Conservation (phyloP, 2,329 filamentous ascomycete genomes). For the Neurospora sp. region DNA sequence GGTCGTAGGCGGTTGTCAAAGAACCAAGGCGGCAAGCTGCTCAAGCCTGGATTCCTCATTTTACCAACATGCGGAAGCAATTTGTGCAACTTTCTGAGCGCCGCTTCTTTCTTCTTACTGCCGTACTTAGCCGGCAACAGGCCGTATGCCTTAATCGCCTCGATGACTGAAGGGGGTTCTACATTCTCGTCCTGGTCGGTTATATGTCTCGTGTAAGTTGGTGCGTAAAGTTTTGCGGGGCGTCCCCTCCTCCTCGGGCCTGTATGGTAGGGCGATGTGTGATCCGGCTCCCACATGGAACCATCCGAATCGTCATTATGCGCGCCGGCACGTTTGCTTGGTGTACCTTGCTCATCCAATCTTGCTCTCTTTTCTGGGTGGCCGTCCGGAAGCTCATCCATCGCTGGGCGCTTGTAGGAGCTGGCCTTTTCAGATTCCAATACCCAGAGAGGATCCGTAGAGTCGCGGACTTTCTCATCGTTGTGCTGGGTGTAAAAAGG, state of each 20-base stretch:
- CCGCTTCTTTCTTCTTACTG: constrained; percentile 5
- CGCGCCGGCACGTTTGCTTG: not conserved
- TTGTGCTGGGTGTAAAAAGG: constrained; percentile 34
- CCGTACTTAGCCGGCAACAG: constrained; percentile 14
- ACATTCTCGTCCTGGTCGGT: not conserved
- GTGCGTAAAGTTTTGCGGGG: not conserved
- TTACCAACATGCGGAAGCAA: constrained; percentile 14
- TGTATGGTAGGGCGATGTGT: not conserved
- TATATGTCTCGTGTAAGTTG: not conserved
- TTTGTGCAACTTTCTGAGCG: constrained; percentile 12
- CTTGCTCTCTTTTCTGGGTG: constrained; percentile 10
- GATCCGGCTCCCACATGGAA: not conserved
- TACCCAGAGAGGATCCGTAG: constrained; percentile 12
- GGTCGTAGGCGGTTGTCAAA: constrained; percentile 7
- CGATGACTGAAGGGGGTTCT: constrained; percentile 13
- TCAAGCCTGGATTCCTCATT: constrained; percentile 17
- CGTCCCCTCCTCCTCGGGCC: not conserved
- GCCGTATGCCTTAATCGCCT: constrained; percentile 18
- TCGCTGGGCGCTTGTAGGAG: constrained; percentile 7
- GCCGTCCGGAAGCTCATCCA: constrained; percentile 3
- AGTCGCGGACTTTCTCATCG: constrained; percentile 1
- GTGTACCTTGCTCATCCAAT: not conserved
- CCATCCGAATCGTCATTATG: constrained; percentile 2
- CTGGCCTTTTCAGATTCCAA: constrained; percentile 6
- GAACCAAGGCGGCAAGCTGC: constrained; percentile 19